Evolutionary conservation across 805 yeast genomes (phyloP).

Genomic region (Zygosaccharomyces bisporus): DNA sequence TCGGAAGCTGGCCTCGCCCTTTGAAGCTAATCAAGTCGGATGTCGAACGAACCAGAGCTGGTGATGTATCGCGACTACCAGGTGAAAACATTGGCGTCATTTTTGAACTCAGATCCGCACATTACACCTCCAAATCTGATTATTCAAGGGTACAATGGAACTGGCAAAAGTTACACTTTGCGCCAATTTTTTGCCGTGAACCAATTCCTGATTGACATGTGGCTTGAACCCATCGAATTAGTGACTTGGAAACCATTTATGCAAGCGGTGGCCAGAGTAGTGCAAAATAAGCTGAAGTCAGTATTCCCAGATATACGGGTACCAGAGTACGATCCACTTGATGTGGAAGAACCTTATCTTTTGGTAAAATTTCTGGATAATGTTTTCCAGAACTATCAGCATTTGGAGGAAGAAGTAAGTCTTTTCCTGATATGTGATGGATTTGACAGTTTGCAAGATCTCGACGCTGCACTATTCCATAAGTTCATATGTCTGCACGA

Average conservation of each 20-base stretch:
- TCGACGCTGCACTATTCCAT: slow-evolving; percentile 30
- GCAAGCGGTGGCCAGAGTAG: slow-evolving; percentile 28
- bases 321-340: slow-evolving; percentile 26
- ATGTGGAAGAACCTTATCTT: slow-evolving; percentile 32
- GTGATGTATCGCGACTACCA: slow-evolving; percentile 29
- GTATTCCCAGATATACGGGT: slow-evolving; percentile 15
- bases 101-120: slow-evolving; percentile 21
- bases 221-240: slow-evolving; percentile 30
- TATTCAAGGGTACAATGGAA: slow-evolving; percentile 30
- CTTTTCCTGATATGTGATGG: slow-evolving; percentile 32
- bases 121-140: slow-evolving; percentile 27
- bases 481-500: slow-evolving; percentile 30
- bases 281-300: slow-evolving; percentile 20
- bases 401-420: slow-evolving; percentile 10
- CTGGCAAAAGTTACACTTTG: slow-evolving; percentile 32
- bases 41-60: slow-evolving; percentile 11
- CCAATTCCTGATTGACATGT: slow-evolving; percentile 16
- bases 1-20: background rate
- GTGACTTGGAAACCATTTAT: slow-evolving; percentile 35
- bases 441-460: slow-evolving; percentile 32
- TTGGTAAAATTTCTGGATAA: slow-evolving; percentile 23
- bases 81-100: slow-evolving; percentile 19
- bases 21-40: background rate
- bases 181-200: slow-evolving; percentile 19
- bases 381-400: slow-evolving; percentile 15